Evolutionary conservation across 306 rosid genomes (phyloP), one percentile per base, ranked within the genome.

Genomic region (Trifolium subterraneum): DNA sequence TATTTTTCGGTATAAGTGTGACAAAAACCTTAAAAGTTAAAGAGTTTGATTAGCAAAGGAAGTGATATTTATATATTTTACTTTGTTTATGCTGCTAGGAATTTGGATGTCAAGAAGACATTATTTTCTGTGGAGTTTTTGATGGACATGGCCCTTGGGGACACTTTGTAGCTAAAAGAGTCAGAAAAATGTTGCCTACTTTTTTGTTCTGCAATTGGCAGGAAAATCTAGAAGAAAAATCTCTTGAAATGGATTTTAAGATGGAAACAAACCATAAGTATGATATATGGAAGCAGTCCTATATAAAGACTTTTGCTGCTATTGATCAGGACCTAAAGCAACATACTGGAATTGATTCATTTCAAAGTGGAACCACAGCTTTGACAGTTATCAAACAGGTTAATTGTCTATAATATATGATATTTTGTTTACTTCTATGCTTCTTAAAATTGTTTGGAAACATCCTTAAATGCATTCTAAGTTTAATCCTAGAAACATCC

Each of bases 131-230:
- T 79, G 98, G 97, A 68, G 71, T 93, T 19, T 93, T 93, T 65
- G 96, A 93, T 78, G 98, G 98, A 4, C 96, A 93, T 82, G 98
- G 98, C 0, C 87, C 87, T 2, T 90, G 97, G 96, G 98, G 98
- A 39, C 96, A 93, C 84, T 68, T 83, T 47, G 87, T 90, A 3
- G 82, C 95, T 78, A 89, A 82, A 78, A 86, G 82, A 81, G 97
- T 86, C 14, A 87, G 84, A 41, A 74, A 90, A 73, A 84, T 86
- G 12, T 19, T 93, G 33, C 97, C 97, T 19, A 51, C 79, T 16
- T 81, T 80, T 54, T 76, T 93, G 75, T 77, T 90, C 1, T 71
- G 85, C 86, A 83, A 81, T 55, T 89, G 93, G 96, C 95, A 90
- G 71, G 74, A 85, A 56, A 78, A 79, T 62, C 44, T 92, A 75